phyloP scores from a whole-genome alignment of 148 eudicot species.

The Talinum fruticosum region DNA sequence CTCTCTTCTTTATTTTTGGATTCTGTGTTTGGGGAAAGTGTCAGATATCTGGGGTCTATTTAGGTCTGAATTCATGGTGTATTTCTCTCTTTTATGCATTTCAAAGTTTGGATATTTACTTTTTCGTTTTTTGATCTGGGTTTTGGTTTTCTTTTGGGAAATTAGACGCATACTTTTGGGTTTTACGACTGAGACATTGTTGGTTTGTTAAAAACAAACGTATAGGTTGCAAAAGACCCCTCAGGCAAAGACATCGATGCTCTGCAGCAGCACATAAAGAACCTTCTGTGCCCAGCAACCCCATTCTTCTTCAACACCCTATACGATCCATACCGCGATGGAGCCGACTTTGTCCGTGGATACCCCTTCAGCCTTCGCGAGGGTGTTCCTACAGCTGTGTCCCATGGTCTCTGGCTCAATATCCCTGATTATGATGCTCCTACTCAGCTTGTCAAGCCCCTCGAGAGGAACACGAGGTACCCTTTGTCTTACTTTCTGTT shows the following conservation, averaged over 20 bases:
- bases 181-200: no score
- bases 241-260: slow-evolving; percentile 58
- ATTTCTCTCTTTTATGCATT: neutral
- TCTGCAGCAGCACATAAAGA: slow-evolving; percentile 55
- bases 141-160: neutral
- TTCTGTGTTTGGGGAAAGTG: neutral
- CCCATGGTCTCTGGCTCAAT: slow-evolving; percentile 67
- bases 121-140: neutral
- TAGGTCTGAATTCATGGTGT: neutral
- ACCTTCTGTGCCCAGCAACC: slow-evolving; percentile 53
- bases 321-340: slow-evolving; percentile 56
- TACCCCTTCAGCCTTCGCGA: slow-evolving; percentile 58
- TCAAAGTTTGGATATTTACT: neutral
- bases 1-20: neutral
- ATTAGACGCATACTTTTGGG: no score
- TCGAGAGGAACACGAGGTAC: slow-evolving; percentile 58
- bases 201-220: no score
- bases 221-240: slow-evolving; percentile 60
- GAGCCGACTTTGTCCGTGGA: slow-evolving; percentile 68
- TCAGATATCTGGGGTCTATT: slow-evolving; percentile 3
- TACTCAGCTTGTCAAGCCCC: slow-evolving; percentile 68
- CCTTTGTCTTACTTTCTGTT: neutral
- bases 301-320: slow-evolving; percentile 62
- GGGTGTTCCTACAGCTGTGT: slow-evolving; percentile 58
- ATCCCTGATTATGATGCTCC: slow-evolving; percentile 71